Base-by-base conservation (phyloP, 495 filamentous ascomycete genomes). In the Aspergillus cavernicola region DNA sequence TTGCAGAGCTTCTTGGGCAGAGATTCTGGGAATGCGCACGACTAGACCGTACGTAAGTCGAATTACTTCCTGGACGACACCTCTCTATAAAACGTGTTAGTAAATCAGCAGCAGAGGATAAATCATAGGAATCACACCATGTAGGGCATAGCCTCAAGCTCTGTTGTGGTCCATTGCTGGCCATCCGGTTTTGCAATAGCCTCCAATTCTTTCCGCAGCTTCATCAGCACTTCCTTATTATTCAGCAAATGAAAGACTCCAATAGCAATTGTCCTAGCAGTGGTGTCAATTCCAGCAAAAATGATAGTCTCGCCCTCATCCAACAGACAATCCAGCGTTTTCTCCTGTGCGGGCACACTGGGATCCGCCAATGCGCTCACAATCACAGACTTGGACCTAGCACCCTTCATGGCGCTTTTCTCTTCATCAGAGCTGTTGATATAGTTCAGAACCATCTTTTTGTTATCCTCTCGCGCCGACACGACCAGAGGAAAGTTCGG, bases 61-160 rank as follows among this genome's bases (percentile, higher is more conserved):
- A 5, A 83, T 31, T 1, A 59, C 56, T 53, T 85, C 82, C 11
- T 52, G 56, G 28, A 84, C 63, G 3, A 74, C 60, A 9, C 62
- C 78, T 16, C 53, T 56, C 70, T 75, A 53, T 10, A 12, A 10
- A 18, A 3, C 9, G 24, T 28, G n/a, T 32, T 6, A 16, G 33
- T 3, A 8, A n/a, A n/a, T n/a, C n/a, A n/a, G n/a, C n/a, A n/a
- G n/a, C n/a, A n/a, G n/a, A n/a, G n/a, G n/a, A n/a, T n/a, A n/a
- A n/a, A n/a, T n/a, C n/a, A n/a, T n/a, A n/a, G n/a, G 11, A 13
- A 1, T 11, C 52, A 11, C 54, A 66, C 66, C 45, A 85, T 40
- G 49, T 81, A 82, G 0, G 81, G 77, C 2, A 84, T 58, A 24
- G 72, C 44, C 48, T 83, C 77, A 22, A 84, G 66, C 43, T 74